Conservation (phyloP, 805 yeast species). For the Wickerhamomyces rabaulensis region DNA sequence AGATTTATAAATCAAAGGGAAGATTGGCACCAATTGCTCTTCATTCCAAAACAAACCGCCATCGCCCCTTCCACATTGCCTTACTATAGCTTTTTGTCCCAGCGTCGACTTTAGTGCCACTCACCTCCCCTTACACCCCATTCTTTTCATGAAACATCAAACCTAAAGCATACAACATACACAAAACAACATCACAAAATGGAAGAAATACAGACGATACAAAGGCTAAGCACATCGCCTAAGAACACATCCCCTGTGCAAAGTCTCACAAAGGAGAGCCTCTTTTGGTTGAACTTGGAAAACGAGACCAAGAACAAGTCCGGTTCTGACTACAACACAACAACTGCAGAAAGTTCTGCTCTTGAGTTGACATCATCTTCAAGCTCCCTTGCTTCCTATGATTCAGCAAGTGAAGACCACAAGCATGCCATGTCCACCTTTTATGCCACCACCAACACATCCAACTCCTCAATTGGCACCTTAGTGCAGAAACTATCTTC, state of each 20-base stretch:
- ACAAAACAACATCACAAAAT: background rate
- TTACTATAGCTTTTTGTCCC: background rate
- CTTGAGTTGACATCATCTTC: slow-evolving; percentile 8
- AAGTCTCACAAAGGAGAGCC: slow-evolving; percentile 5
- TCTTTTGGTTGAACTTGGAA: slow-evolving; percentile 6
- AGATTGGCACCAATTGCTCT: background rate
- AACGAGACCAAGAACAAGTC: background rate
- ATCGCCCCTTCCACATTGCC: background rate
- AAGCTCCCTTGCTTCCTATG: slow-evolving; percentile 19
- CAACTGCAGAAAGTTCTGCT: background rate
- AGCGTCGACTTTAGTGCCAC: background rate
- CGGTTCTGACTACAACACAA: background rate
- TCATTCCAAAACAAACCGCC: background rate
- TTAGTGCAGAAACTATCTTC: slow-evolving; percentile 20
- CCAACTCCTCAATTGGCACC: slow-evolving; percentile 22
- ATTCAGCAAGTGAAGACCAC: slow-evolving; percentile 16
- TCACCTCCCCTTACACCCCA: background rate
- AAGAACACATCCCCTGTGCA: background rate
- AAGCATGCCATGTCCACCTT: slow-evolving; percentile 8
- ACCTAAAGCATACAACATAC: background rate
- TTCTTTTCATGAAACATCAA: background rate
- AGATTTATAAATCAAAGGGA: background rate
- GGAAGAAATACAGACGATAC: background rate
- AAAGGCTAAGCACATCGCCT: background rate
- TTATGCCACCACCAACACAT: slow-evolving; percentile 7